Evolutionary conservation across 345 rosid genomes (phyloP).

Genomic region (Gossypium stocksii): DNA sequence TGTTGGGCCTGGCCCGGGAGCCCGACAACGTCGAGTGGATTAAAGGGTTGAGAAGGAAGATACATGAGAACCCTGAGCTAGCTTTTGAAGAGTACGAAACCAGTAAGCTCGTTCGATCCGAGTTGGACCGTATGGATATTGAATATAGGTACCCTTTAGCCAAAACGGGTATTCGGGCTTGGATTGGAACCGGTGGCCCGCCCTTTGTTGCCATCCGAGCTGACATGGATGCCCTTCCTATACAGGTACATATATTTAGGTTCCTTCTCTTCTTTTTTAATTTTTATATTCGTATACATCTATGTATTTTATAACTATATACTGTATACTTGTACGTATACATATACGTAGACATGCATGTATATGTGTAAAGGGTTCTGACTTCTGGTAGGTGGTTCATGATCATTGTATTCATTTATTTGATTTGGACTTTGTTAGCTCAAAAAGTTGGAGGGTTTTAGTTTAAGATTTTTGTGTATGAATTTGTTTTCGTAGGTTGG

Average conservation of each 20-base stretch:
- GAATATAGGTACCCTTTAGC: slow-evolving; percentile 46
- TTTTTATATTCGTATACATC: background rate
- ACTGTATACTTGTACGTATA: background rate
- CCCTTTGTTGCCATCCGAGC: slow-evolving; percentile 47
- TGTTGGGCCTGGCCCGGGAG: slow-evolving; percentile 29
- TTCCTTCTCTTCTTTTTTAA: too few relatives aligned
- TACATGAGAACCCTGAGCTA: slow-evolving; percentile 62
- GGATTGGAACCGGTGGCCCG: slow-evolving; percentile 54
- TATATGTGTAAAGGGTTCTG: background rate
- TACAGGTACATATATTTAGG: too few relatives aligned
- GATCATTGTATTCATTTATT: background rate
- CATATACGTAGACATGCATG: background rate
- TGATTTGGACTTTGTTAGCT: background rate
- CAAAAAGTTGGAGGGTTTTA: too few relatives aligned
- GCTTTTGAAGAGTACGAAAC: slow-evolving; percentile 59
- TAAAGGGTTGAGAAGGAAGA: slow-evolving; percentile 44
- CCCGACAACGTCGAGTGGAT: slow-evolving; percentile 50
- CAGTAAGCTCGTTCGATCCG: slow-evolving; percentile 45
- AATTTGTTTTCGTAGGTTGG: background rate
- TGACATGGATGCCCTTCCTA: slow-evolving; percentile 1
- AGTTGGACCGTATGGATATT: slow-evolving; percentile 47
- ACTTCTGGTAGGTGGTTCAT: too few relatives aligned
- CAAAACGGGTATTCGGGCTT: slow-evolving; percentile 58
- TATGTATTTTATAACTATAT: background rate
- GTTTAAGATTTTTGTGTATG: too few relatives aligned